phyloP scores from a whole-genome alignment of 768 basidiomycete species.

The Lenzites betulinus region DNA sequence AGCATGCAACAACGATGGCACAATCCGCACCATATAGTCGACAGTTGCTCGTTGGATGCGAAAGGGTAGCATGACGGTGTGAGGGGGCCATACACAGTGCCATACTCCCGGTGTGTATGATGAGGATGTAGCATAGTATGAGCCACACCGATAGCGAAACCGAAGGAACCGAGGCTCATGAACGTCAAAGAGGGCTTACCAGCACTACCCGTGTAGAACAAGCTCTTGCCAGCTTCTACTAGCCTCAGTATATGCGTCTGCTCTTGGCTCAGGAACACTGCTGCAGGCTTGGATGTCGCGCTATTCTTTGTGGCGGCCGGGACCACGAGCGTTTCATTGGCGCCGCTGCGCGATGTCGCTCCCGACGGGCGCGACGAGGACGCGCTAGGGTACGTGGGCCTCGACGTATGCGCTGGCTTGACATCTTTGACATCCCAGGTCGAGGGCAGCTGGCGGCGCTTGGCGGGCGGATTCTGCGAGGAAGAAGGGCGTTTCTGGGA shows the following conservation, averaged over 20 bases:
- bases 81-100: no score
- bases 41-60: no score
- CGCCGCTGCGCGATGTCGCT: constrained; percentile 3
- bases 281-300: constrained; percentile 31
- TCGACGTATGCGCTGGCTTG: neutral
- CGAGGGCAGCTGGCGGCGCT: constrained; percentile 60
- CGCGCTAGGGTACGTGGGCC: constrained; percentile 8
- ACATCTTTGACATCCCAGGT: constrained; percentile 43
- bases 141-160: neutral
- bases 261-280: constrained; percentile 76
- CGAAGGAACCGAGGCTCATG: no score
- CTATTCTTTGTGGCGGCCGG: constrained; percentile 31
- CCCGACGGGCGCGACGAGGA: constrained; percentile 10
- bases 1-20: no score
- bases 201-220: constrained; percentile 98
- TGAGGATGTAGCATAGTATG: no score
- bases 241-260: constrained; percentile 83
- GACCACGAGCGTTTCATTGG: constrained; percentile 15
- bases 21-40: no score
- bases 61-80: no score
- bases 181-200: constrained; percentile 58
- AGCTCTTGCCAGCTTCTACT: constrained; percentile 68
- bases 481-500: constrained; percentile 37
- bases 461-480: constrained; percentile 34
- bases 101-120: no score